phyloP scores from a whole-genome alignment of 257 asterid genomes.

The Scutellaria baicalensis region DNA sequence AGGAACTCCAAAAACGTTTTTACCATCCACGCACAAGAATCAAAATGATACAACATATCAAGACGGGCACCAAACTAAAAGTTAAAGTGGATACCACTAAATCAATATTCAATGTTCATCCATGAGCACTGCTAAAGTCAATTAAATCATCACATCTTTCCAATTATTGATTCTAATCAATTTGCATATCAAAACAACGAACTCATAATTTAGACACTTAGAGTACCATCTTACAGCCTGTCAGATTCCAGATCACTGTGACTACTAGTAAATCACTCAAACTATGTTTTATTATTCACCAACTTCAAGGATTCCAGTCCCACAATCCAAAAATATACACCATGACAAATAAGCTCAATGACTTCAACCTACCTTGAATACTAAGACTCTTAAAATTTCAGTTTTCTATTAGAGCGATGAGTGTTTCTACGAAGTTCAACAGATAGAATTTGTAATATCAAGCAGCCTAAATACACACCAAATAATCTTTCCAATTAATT shows the following conservation, averaged over 20 bases:
- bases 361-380: not conserved
- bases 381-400: not conserved
- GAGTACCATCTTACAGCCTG: not conserved
- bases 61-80: not conserved
- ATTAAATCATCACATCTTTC: not conserved
- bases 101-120: not conserved
- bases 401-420: not conserved
- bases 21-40: not conserved
- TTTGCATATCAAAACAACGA: not conserved
- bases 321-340: not conserved
- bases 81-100: not conserved
- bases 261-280: not conserved
- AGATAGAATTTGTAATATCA: not conserved
- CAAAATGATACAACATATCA: not conserved
- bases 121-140: not conserved
- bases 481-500: not conserved
- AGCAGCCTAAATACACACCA: not conserved
- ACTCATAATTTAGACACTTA: not conserved
- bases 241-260: not conserved
- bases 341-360: not conserved
- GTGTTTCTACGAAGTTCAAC: not conserved
- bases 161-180: not conserved
- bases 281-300: not conserved
- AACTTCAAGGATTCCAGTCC: not conserved
- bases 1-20: not conserved